Percentiles rank a stretch among this genome's conserved stretches.
These are phyloP conservation scores for Chalaropsis ovoidea DNA, from an alignment of 2,329 filamentous ascomycete genomes.

Conservation along the genomic window DNA sequence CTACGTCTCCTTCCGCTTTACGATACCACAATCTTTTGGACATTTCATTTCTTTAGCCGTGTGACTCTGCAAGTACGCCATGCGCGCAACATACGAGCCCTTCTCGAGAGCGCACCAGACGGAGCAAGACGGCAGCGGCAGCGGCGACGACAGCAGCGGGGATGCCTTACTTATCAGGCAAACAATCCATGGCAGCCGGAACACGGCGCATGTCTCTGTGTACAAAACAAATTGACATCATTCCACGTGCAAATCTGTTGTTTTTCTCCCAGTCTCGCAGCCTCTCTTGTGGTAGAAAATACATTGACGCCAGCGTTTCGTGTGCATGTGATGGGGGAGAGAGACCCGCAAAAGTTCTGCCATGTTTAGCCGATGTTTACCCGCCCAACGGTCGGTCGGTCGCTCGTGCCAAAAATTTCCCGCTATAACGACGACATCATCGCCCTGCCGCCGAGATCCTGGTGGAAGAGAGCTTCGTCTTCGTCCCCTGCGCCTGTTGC, in stretches of 20 bases:
- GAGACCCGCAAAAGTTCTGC: neutral
- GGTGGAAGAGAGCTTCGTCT: slow-evolving; percentile 27
- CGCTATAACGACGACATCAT: slow-evolving; percentile 17
- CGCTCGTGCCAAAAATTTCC: slow-evolving; percentile 26
- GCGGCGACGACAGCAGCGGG: neutral
- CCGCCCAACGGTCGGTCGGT: slow-evolving; percentile 14
- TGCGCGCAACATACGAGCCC: neutral
- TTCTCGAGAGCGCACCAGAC: neutral
- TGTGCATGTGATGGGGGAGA: neutral
- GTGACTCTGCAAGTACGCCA: neutral
- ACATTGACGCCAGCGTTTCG: too few relatives aligned
- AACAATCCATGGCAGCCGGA: neutral
- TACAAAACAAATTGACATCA: neutral
- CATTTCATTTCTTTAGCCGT: neutral
- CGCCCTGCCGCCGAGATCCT: slow-evolving; percentile 23
- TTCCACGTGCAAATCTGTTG: neutral
- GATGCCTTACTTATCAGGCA: neutral
- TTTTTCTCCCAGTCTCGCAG: too few relatives aligned
- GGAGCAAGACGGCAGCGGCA: neutral
- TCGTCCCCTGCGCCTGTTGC: slow-evolving; percentile 22
- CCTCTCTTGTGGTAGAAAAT: too few relatives aligned
- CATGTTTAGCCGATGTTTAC: slow-evolving; percentile 25
- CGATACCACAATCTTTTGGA: slow-evolving; percentile 1
- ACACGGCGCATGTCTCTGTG: neutral
- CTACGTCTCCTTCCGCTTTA: slow-evolving; percentile 7